Evolutionary conservation across 2,329 filamentous ascomycete species (phyloP), one percentile per base, ranked within the genome.

Genomic region (Endothia cerciana): DNA sequence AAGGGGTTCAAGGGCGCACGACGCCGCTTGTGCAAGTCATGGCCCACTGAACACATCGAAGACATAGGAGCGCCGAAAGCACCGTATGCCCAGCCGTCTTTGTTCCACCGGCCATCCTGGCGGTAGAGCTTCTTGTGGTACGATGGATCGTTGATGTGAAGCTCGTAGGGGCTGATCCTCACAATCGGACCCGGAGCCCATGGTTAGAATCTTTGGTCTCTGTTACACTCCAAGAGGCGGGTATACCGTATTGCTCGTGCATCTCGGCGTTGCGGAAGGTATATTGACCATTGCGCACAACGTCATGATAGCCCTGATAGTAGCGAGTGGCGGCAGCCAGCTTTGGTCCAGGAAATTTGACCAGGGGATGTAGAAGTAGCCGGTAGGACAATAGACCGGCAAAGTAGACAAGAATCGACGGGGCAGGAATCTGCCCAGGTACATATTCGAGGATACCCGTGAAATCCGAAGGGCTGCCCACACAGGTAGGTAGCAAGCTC

Each of bases 241-340:
- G n/a, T n/a, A n/a, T 33, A 59, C 80, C 80, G 64, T 82, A 83
- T 69, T 72, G 69, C 56, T 77, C 70, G 69, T 83, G 80, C 70
- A 82, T 71, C 59, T 78, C 73, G 55, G 73, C 70, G 25, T 82
- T 78, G 63, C 80, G 75, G 69, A 76, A 79, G 19, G 73, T 79
- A 68, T 81, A 82, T 70, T 80, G 73, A 1, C 80, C 81, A 5
- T 76, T 75, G 4, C 77, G 73, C 56, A 79, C 63, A n/a, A 81
- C 71, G 61, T 83, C 79, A 67, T 81, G 81, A 69, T 80, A 83
- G 63, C 77, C 76, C 66, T 79, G 77, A 65, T 80, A 79, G 72
- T 74, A 78, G 63, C 76, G 73, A 55, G 77, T 78, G 61, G 78
- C 68, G 2, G 78, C 78, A 22, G 78, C 77, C 36, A 80, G 73